Conservation (phyloP, 768 basidiomycete species). For the Suillus americanus region DNA sequence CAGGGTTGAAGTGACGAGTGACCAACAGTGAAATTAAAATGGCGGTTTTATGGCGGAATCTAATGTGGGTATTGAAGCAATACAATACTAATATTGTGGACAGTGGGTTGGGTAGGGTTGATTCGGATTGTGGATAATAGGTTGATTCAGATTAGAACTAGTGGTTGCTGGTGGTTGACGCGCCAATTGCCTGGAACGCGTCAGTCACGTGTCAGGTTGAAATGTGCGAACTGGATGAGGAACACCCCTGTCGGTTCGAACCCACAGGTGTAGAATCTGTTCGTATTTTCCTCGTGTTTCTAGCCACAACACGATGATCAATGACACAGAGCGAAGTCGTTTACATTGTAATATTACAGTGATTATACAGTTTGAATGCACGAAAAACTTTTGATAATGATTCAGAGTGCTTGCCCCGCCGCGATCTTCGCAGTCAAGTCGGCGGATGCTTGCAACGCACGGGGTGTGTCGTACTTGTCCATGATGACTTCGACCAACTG, state of each 20-base stretch:
- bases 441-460: slow-evolving; percentile 54
- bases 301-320: not conserved
- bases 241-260: not conserved
- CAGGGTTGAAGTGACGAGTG: not conserved
- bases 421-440: slow-evolving; percentile 26
- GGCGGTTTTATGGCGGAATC: not conserved
- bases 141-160: not conserved
- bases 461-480: slow-evolving; percentile 71
- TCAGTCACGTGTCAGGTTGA: slow-evolving; percentile 25
- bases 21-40: not conserved
- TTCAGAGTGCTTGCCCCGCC: slow-evolving; percentile 16
- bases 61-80: not conserved
- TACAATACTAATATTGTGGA: not conserved
- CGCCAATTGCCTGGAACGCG: slow-evolving; percentile 15
- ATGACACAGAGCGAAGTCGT: not conserved
- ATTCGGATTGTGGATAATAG: not conserved
- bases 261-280: not conserved
- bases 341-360: not conserved
- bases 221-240: not conserved
- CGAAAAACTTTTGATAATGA: too few relatives aligned
- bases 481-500: slow-evolving; percentile 83
- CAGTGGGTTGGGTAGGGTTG: not conserved
- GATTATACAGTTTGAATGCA: not conserved
- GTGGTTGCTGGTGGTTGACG: not conserved
- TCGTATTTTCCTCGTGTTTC: not conserved